Evolutionary conservation across 2,329 filamentous ascomycete species (phyloP).

Genomic region (Ceratocystis smalleyi): DNA sequence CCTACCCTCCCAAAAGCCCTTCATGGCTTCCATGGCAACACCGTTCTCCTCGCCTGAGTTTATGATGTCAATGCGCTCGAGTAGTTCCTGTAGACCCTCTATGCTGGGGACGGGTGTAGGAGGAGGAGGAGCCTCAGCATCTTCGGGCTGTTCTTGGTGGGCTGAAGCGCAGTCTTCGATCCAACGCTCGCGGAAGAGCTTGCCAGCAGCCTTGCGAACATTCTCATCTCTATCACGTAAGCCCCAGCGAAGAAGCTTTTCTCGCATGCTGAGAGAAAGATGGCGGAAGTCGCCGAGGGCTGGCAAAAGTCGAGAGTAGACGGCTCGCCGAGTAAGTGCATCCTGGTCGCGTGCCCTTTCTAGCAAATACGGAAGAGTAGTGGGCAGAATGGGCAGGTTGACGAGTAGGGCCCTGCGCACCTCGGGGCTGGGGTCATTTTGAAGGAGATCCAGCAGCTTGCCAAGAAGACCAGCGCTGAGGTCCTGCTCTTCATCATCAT

Average conservation of each 20-base stretch:
- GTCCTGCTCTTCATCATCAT: slow-evolving; percentile 53
- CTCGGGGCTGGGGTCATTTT: slow-evolving; percentile 88
- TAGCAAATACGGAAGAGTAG: slow-evolving; percentile 70
- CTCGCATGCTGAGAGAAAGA: slow-evolving; percentile 80
- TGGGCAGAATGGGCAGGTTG: slow-evolving; percentile 74
- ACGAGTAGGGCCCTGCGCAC: slow-evolving; percentile 76
- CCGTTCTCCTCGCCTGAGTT: slow-evolving; percentile 82
- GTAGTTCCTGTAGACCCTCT: slow-evolving; percentile 72
- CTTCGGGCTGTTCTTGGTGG: slow-evolving; percentile 42
- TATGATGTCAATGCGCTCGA: slow-evolving; percentile 86
- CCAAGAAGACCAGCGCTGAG: slow-evolving; percentile 55
- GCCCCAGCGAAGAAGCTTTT: slow-evolving; percentile 91
- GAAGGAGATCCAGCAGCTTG: slow-evolving; percentile 73
- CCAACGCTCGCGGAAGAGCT: slow-evolving; percentile 89
- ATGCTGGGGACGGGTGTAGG: slow-evolving; percentile 46
- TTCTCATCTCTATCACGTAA: slow-evolving; percentile 85
- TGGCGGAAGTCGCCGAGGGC: slow-evolving; percentile 88
- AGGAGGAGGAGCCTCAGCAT: slow-evolving; percentile 32
- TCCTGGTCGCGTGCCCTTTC: slow-evolving; percentile 86
- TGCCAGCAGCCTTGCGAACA: slow-evolving; percentile 78
- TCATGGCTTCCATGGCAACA: slow-evolving; percentile 86
- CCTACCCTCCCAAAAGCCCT: slow-evolving; percentile 85
- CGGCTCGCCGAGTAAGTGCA: slow-evolving; percentile 61
- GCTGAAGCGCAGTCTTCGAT: slow-evolving; percentile 81
- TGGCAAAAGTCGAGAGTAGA: slow-evolving; percentile 78